Evolutionary conservation across 805 yeast species (phyloP).

Genomic region (Yarrowia sp.): DNA sequence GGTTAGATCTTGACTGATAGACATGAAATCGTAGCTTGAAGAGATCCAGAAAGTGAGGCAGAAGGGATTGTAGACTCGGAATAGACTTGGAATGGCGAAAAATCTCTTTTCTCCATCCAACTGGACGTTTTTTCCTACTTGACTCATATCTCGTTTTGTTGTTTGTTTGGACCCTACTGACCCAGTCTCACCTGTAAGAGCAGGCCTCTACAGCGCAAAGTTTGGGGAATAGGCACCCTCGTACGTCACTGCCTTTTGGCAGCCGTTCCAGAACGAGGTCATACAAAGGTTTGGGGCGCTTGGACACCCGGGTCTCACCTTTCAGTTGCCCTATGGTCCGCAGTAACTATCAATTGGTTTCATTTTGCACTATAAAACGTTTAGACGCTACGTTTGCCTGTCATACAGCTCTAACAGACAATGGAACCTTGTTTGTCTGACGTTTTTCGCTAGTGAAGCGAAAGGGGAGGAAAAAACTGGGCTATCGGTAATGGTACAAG

Average conservation of each 20-base stretch:
- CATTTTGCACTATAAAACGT: not conserved
- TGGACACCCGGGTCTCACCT: not conserved
- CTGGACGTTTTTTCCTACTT: no score
- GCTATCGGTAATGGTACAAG: not conserved
- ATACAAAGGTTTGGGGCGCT: not conserved
- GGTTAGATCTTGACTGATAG: not conserved
- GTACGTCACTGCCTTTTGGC: not conserved
- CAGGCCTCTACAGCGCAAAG: constrained; percentile 1
- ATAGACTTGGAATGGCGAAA: no score
- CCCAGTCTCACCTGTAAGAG: not conserved
- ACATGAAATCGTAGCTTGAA: not conserved
- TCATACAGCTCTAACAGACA: not conserved
- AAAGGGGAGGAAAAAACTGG: not conserved
- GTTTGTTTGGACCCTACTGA: not conserved
- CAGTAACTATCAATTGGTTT: not conserved
- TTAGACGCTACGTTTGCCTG: not conserved
- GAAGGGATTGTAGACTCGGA: no score
- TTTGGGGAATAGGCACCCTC: not conserved
- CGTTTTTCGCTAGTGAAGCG: not conserved
- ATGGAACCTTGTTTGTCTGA: not conserved
- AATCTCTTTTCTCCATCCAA: no score
- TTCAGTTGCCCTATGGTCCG: not conserved
- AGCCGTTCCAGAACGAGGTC: not conserved
- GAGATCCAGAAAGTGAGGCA: no score
- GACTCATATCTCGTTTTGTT: not conserved